Base-by-base conservation (phyloP, 2,329 filamentous ascomycete genomes). In the Fusarium coicis region DNA sequence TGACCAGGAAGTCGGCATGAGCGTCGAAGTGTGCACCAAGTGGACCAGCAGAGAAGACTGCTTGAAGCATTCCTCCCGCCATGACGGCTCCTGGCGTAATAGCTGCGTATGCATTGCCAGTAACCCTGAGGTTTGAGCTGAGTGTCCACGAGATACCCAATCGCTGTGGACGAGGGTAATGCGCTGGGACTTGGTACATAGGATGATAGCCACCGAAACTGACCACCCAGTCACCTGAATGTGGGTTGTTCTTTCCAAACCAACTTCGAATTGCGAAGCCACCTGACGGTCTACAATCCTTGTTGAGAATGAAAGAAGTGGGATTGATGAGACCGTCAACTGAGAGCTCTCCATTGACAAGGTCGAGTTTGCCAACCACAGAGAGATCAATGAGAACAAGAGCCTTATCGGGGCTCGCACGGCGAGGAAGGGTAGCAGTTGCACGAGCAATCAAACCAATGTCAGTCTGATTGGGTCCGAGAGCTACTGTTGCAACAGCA, bases 201-300 rank as follows among this genome's bases (percentile, higher is more conserved):
- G 52, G 52, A 11, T 55, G 52, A 4, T 55, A 55, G 0, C 52
- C 52, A 7, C 52, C 52, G 0, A 55, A 43, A 3, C 52, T 55
- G 21, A 55, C 37, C 0, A 55, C 52, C 52, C 52, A 55, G 7
- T 55, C 52, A 0, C 52, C 52, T 4, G 52, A 43, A 1, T 55
- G 52, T 4, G 52, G 52, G 10, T 55, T 55, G 11, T 55, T 43
- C 10, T 55, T 55, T 0, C 52, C 52, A 1, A 55, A 55, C 52
- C 52, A 55, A 55, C 52, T 55, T 16, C 52, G 5, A 0, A 55
- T 43, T 0, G 52, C 52, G 1, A 55, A 55, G 0, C 52, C 52
- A 10, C 52, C 52, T 0, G 52, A 55, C 0, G 52, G 52, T 0
- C 52, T 0, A 1, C 52, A 55, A 8, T 55, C 52, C 16, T 55